Base-by-base conservation (phyloP, 306 rosid species). In the Dryas drummondii region DNA sequence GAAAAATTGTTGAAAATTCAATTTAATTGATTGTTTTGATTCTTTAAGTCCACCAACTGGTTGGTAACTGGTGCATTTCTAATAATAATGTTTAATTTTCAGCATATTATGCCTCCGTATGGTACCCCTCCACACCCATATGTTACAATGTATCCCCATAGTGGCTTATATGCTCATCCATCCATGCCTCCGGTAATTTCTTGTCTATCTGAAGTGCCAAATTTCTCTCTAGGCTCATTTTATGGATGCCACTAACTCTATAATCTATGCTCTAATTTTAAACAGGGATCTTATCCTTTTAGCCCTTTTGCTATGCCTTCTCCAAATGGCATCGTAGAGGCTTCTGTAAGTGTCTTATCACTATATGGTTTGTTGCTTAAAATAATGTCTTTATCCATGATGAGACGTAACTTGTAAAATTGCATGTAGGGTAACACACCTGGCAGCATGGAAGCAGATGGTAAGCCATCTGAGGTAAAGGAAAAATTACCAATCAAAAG, bases 111-210 rank as follows among this genome's bases (percentile, higher is more conserved):
- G 97, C 99, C 97, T 71, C 96, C 99, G 50, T 94, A 94, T 68
- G 99, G 99, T 60, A 90, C 97, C 76, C 92, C 97, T 71, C 97
- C 98, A 26, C 98, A 91, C 80, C 98, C 99, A 9, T 94, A 94
- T 73, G 97, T 94, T 83, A 96, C 98, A 70, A 94, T 94, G 99
- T 94, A 94, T 88, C 97, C 97, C 79, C 99, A 88, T 80, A 94
- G 99, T 63, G 97, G 99, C 84, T 85, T 94, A 84, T 94, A 94
- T 85, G 97, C 99, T 57, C 99, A 92, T 81, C 97, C 99, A 73
- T 89, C 99, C 77, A 88, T 94, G 70, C 98, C 98, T 85, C 94
- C 96, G 86, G 99, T 94, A 87, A 82, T 65, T 72, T 79, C 64
- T 72, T 83, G 63, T 67, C 55, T 66, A 82, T 68, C 50, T 75